These are phyloP conservation scores for Talaromyces sp. DNA, from an alignment of 2,329 filamentous ascomycete genomes.

Conservation along the genomic window DNA sequence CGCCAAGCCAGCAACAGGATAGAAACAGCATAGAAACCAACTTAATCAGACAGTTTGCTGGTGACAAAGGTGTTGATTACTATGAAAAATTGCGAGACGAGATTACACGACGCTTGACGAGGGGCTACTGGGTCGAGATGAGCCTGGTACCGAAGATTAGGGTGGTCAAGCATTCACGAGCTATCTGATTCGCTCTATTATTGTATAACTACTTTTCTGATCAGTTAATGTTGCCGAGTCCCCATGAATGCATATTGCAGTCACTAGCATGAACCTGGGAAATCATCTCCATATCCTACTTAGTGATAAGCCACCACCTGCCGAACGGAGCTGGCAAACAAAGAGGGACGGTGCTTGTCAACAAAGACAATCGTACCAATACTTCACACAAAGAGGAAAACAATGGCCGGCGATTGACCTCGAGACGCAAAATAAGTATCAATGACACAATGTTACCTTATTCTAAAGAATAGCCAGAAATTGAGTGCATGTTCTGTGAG, in stretches of 20 bases:
- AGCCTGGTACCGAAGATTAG: conserved; percentile 55
- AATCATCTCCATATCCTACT: neutral
- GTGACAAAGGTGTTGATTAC: conserved; percentile 30
- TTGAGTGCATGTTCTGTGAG: neutral
- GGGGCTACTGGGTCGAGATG: conserved; percentile 57
- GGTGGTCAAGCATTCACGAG: conserved; percentile 45
- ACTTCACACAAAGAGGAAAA: neutral
- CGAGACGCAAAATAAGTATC: neutral
- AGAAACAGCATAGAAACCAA: conserved; percentile 34
- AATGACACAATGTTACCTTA: neutral
- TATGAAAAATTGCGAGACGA: conserved; percentile 30
- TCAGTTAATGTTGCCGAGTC: neutral
- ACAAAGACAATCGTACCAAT: neutral
- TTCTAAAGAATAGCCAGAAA: neutral
- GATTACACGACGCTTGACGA: conserved; percentile 35
- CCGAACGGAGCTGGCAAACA: neutral
- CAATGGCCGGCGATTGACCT: neutral
- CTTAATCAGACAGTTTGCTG: conserved; percentile 35
- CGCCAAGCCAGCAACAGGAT: neutral
- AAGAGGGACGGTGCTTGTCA: neutral
- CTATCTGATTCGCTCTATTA: neutral
- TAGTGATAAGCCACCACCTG: neutral
- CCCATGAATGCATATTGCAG: neutral
- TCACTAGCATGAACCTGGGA: neutral
- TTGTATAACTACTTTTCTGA: neutral